Base-by-base conservation (phyloP, 2,329 filamentous ascomycete species). In the Colletotrichum trifolii region DNA sequence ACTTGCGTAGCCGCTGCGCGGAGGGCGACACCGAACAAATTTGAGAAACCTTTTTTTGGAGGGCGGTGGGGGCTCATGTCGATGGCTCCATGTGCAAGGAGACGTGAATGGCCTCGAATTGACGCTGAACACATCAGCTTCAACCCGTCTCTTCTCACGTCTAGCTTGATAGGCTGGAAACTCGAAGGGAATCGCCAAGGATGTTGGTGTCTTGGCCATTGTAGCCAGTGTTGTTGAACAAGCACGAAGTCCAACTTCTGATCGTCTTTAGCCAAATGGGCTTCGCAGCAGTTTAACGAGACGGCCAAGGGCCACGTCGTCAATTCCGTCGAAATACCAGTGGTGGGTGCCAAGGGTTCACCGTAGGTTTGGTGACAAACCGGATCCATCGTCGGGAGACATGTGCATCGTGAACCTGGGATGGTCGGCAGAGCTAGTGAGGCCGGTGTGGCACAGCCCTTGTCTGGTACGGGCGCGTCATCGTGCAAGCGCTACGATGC, bases 331-430 rank as follows among this genome's bases (percentile, higher is more conserved):
- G 36, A 53, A 53, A 54, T 43, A 33, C 40, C 34, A 52, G 39
- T 46, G 49, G 35, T 15, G 10, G 25, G 12, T 17, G 62, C 62
- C 52, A 62, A 65, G 58, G 15, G 35, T 34, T 54, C 36, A 46
- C 36, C 52, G 62, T 56, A 38, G 46, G n/a, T 52, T 48, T 49
- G 40, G 54, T 63, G 58, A 48, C 53, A 63, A 57, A 63, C 25
- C 48, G 48, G 42, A 66, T 66, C 47, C 63, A 66, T 63, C 38
- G 58, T 63, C 45, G 63, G 25, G 58, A 66, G 47, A 36, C 25
- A 15, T 39, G 3, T 38, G 55, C 58, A 57, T 63, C 35, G 34
- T 38, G 48, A 47, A 53, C 33, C 63, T 47, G 58, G 63, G 17
- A 53, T 56, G 9, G 52, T 54, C 63, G 63, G 63, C 58, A 63